Conservation (phyloP, 495 filamentous ascomycete genomes). For the Podospora didyma region DNA sequence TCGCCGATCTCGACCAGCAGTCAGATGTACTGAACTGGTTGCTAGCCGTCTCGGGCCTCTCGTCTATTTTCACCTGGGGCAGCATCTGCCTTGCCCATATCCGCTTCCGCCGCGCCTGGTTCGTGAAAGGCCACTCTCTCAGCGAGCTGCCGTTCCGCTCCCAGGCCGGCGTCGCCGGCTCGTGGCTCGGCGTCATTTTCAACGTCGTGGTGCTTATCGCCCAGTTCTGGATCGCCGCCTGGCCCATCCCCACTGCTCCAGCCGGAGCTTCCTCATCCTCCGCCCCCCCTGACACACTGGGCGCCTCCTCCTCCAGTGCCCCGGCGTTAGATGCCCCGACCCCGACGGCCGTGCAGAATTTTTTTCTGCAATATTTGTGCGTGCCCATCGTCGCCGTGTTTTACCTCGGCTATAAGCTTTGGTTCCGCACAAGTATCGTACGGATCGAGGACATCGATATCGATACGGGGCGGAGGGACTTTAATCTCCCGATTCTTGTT, state of each 20-base stretch:
- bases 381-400: slow-evolving; percentile 73
- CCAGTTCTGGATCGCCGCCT: slow-evolving; percentile 90
- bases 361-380: slow-evolving; percentile 80
- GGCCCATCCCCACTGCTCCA: slow-evolving; percentile 50
- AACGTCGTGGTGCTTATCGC: slow-evolving; percentile 81
- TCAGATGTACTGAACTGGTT: slow-evolving; percentile 77
- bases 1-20: slow-evolving; percentile 64
- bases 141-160: slow-evolving; percentile 77
- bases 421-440: slow-evolving; percentile 64
- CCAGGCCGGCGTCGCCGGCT: slow-evolving; percentile 76
- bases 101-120: slow-evolving; percentile 83
- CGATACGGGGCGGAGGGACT: slow-evolving; percentile 79
- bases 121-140: slow-evolving; percentile 60
- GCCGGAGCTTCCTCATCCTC: background rate
- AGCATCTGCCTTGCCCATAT: slow-evolving; percentile 87
- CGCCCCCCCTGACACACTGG: too few species aligned
- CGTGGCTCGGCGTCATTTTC: slow-evolving; percentile 76
- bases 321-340: slow-evolving; percentile 36
- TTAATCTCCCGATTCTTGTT: slow-evolving; percentile 71
- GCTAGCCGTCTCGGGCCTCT: slow-evolving; percentile 82
- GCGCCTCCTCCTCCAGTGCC: slow-evolving; percentile 22
- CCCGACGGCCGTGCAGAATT: slow-evolving; percentile 40
- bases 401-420: slow-evolving; percentile 79
- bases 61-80: slow-evolving; percentile 89
- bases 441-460: slow-evolving; percentile 73